Conservation (phyloP, 1,139 yeast genomes). For the Nakaseomyces nivariensis region DNA sequence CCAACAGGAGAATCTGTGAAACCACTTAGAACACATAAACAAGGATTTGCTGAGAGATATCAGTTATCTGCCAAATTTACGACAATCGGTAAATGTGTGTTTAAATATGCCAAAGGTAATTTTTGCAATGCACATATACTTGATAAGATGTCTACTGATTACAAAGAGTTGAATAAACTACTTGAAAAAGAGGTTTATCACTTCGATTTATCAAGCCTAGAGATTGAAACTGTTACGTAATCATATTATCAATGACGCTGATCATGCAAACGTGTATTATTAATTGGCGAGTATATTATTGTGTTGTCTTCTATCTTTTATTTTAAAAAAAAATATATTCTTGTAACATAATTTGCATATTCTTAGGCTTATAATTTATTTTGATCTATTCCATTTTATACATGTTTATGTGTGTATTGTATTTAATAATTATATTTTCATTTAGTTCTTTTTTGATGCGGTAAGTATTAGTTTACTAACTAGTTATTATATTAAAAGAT, state of each 20-base stretch:
- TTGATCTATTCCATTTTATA: background rate
- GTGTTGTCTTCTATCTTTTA: too few relatives aligned
- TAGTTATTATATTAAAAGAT: too few relatives aligned
- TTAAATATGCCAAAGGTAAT: slow-evolving; percentile 17
- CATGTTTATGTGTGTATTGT: background rate
- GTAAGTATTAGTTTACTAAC: background rate
- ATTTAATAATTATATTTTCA: background rate
- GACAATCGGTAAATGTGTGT: slow-evolving; percentile 23
- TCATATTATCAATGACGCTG: too few relatives aligned
- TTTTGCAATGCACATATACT: slow-evolving; percentile 23
- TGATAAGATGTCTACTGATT: slow-evolving; percentile 21
- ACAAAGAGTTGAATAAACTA: slow-evolving; percentile 12
- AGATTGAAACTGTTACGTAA: background rate
- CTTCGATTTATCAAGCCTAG: slow-evolving; percentile 5
- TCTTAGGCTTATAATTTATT: background rate
- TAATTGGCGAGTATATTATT: too few relatives aligned
- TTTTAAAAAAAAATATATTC: too few relatives aligned
- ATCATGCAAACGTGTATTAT: too few relatives aligned
- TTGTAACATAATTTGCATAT: background rate
- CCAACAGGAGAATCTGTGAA: background rate
- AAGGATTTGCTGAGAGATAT: slow-evolving; percentile 25
- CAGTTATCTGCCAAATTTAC: slow-evolving; percentile 26
- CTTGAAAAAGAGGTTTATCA: slow-evolving; percentile 9
- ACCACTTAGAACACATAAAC: slow-evolving; percentile 10
- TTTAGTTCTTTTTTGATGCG: background rate